A percentile compares a stretch with the other conserved stretches of the same genome.
phyloP scores from a whole-genome alignment of 345 rosid species.

The Sisymbrium irio region DNA sequence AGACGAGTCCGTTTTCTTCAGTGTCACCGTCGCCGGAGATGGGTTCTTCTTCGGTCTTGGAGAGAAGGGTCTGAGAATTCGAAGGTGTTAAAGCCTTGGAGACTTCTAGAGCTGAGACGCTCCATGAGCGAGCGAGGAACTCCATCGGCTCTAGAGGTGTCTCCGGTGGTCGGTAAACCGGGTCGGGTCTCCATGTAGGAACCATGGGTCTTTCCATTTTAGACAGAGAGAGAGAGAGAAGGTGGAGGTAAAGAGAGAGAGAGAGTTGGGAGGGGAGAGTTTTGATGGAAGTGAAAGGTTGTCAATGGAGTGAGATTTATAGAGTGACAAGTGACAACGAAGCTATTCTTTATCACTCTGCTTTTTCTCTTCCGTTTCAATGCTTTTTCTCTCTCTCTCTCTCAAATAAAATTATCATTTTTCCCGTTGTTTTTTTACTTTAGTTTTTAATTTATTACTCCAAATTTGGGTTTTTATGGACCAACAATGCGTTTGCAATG shows the following conservation, averaged over 20 bases:
- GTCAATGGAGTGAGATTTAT: constrained; percentile 27
- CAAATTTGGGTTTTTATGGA: neutral
- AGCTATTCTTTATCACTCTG: constrained; percentile 23
- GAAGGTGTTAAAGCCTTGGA: constrained; percentile 72
- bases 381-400: constrained; percentile 9
- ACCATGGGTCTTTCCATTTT: constrained; percentile 57
- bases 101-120: constrained; percentile 80
- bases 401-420: neutral
- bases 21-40: constrained; percentile 41
- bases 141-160: constrained; percentile 94
- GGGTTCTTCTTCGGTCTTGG: constrained; percentile 58
- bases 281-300: constrained; percentile 33
- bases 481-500: neutral
- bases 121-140: constrained; percentile 95
- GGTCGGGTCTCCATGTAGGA: constrained; percentile 63
- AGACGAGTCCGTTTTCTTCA: constrained; percentile 59
- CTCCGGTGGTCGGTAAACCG: constrained; percentile 76
- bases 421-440: no score
- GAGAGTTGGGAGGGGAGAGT: neutral
- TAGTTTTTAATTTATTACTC: neutral
- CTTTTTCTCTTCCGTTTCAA: constrained; percentile 34
- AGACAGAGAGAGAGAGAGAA: neutral
- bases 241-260: neutral
- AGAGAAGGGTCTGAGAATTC: constrained; percentile 44
- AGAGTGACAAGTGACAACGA: constrained; percentile 32